Base-by-base conservation (phyloP, 2,329 filamentous ascomycete species). In the Endothia cerciana region DNA sequence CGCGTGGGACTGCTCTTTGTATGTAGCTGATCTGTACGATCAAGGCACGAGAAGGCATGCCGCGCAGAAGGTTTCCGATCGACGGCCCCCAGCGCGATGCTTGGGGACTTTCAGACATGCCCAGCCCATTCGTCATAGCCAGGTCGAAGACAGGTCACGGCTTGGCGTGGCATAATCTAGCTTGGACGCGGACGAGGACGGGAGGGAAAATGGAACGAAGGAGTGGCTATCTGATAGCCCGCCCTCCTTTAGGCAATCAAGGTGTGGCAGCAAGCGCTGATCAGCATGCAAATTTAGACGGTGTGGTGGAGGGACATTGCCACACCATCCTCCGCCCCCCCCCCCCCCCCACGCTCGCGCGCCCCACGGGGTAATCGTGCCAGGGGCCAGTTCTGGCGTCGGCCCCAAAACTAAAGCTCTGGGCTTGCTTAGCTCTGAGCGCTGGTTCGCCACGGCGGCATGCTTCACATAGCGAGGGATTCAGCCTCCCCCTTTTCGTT, bases 201-300 rank as follows among this genome's bases (percentile, higher is more conserved):
- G 30, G 17, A 30, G 51, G n/a, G 30, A 33, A 1, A 3, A 53
- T 33, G 49, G 49, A 55, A 36, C 30, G 51, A 55, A 55, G 30
- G 51, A 55, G 30, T 28, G 19, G 19, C 41, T 61, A 51, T 51
- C 43, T 49, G 59, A 51, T 61, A 61, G 51, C 43, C 59, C 43
- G 25, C 59, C 59, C 51, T 33, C 28, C 30, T 33, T 22, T 36
- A 36, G 33, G 33, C 33, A 10, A 36, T 36, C 33, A 36, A 36
- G 33, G 10, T 36, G 33, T 36, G 33, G 33, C 33, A 10, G 5
- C 33, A 36, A 36, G n/a, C n/a, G n/a, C n/a, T 53, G 49, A 55
- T 36, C 51, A 55, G 19, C 28, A 36, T 30, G 19, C 28, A n/a
- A 55, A 36, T 33, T 55, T 55, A 55, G 28, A 55, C 17, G 19